phyloP scores from a whole-genome alignment of 2,329 filamentous ascomycete genomes.

The Penicillium sp. region DNA sequence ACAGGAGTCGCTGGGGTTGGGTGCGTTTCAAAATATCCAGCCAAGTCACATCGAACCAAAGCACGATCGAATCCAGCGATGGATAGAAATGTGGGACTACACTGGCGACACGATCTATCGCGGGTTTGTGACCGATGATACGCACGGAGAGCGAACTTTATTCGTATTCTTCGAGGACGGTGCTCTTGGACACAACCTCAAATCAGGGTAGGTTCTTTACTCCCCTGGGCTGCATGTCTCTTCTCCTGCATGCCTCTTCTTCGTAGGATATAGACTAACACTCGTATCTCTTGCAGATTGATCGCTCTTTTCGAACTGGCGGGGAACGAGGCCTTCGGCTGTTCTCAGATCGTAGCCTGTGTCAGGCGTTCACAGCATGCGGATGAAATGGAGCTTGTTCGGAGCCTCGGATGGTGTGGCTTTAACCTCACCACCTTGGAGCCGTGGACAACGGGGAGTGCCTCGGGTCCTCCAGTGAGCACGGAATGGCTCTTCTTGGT shows the following conservation, averaged over 20 bases:
- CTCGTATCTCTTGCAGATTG: constrained; percentile 50
- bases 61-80: constrained; percentile 28
- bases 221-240: constrained; percentile 1
- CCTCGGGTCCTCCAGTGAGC: constrained; percentile 61
- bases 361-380: constrained; percentile 65
- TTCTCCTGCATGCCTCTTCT: too few relatives aligned
- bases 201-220: constrained; percentile 66
- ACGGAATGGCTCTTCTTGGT: constrained; percentile 78
- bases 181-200: constrained; percentile 69
- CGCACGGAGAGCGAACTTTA: constrained; percentile 65
- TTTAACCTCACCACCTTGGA: constrained; percentile 79
- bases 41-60: constrained; percentile 27
- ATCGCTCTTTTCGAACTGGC: constrained; percentile 89
- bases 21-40: constrained; percentile 52
- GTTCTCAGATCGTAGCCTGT: constrained; percentile 72
- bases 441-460: constrained; percentile 57
- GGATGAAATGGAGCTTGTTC: constrained; percentile 60
- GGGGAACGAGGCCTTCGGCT: constrained; percentile 64
- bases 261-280: background rate
- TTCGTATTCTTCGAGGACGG: constrained; percentile 83
- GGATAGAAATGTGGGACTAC: constrained; percentile 61
- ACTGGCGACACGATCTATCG: constrained; percentile 76
- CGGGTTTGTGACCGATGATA: constrained; percentile 72
- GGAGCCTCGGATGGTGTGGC: constrained; percentile 87
- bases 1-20: constrained; percentile 81